Evolutionary conservation across 2,329 filamentous ascomycete genomes (phyloP).

Genomic region (Phoma sp.): DNA sequence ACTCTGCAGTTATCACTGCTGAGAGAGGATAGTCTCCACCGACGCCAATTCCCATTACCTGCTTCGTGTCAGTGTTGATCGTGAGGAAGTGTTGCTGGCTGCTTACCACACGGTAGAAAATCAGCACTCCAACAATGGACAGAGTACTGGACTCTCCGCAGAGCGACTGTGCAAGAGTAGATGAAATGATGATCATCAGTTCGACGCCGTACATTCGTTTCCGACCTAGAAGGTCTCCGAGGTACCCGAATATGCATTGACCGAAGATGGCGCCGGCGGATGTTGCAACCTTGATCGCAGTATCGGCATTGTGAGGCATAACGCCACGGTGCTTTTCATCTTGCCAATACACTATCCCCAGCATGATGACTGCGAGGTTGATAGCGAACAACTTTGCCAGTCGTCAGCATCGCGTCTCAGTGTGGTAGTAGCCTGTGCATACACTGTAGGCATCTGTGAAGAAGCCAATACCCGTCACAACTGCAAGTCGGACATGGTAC

Average conservation of each 20-base stretch:
- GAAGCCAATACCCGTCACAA: slow-evolving; percentile 85
- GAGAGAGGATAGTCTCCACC: slow-evolving; percentile 68
- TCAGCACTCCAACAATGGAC: slow-evolving; percentile 48
- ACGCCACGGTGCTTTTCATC: slow-evolving; percentile 49
- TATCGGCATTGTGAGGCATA: slow-evolving; percentile 73
- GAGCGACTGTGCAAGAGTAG: slow-evolving; percentile 49
- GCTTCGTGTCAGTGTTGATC: neutral
- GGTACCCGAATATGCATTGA: slow-evolving; percentile 71
- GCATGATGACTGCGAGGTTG: slow-evolving; percentile 61
- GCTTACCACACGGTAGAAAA: slow-evolving; percentile 46
- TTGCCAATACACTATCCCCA: slow-evolving; percentile 80
- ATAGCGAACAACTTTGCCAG: slow-evolving; percentile 63
- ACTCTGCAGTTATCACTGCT: slow-evolving; percentile 85
- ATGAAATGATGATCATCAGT: slow-evolving; percentile 49
- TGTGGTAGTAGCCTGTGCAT: slow-evolving; percentile 1
- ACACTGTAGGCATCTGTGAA: slow-evolving; percentile 79
- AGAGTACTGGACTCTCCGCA: slow-evolving; percentile 43
- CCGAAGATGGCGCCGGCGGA: slow-evolving; percentile 84
- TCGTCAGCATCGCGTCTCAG: slow-evolving; percentile 7
- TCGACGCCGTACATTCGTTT: slow-evolving; percentile 79
- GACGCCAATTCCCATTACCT: slow-evolving; percentile 48
- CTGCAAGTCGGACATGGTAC: slow-evolving; percentile 79
- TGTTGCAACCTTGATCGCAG: slow-evolving; percentile 84
- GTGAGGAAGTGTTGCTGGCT: neutral
- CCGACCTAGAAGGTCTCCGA: slow-evolving; percentile 79